phyloP scores from a whole-genome alignment of 2,329 filamentous ascomycete genomes.

The Stachybotrys echinatus region DNA sequence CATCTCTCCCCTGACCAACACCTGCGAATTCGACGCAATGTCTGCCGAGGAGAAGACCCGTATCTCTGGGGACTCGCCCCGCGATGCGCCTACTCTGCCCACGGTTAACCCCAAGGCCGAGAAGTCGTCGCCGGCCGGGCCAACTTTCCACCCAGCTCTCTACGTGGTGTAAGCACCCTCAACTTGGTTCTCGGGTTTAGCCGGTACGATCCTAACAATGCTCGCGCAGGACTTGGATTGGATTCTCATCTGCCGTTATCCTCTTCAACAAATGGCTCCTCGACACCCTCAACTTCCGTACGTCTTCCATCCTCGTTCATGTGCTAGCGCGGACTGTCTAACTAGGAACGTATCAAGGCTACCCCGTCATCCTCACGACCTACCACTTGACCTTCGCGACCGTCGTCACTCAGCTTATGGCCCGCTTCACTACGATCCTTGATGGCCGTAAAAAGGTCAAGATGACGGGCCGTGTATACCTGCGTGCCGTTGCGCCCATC shows the following conservation, averaged over 20 bases:
- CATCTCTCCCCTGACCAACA: conserved; percentile 9
- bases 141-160: conserved; percentile 70
- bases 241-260: conserved; percentile 88
- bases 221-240: conserved; percentile 73
- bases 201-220: background rate
- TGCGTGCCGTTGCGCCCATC: conserved; percentile 90
- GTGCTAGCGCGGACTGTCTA: background rate
- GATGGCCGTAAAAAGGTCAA: conserved; percentile 94
- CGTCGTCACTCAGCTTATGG: conserved; percentile 88
- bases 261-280: conserved; percentile 99
- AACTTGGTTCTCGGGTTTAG: background rate
- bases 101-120: conserved; percentile 72
- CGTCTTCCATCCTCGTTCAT: conserved; percentile 10
- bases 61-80: conserved; percentile 70
- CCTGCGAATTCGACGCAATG: conserved; percentile 36
- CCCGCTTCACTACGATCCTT: conserved; percentile 81
- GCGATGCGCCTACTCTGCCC: conserved; percentile 66
- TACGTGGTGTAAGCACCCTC: conserved; percentile 63
- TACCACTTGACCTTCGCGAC: conserved; percentile 95
- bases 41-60: conserved; percentile 72
- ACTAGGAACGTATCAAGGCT: conserved; percentile 38
- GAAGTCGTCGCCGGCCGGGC: conserved; percentile 62
- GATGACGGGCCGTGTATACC: conserved; percentile 92
- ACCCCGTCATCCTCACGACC: conserved; percentile 81
- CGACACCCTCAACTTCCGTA: conserved; percentile 72